Evolutionary conservation across 805 yeast genomes (phyloP), one percentile per base, ranked within the genome.

Genomic region (Candida alai): DNA sequence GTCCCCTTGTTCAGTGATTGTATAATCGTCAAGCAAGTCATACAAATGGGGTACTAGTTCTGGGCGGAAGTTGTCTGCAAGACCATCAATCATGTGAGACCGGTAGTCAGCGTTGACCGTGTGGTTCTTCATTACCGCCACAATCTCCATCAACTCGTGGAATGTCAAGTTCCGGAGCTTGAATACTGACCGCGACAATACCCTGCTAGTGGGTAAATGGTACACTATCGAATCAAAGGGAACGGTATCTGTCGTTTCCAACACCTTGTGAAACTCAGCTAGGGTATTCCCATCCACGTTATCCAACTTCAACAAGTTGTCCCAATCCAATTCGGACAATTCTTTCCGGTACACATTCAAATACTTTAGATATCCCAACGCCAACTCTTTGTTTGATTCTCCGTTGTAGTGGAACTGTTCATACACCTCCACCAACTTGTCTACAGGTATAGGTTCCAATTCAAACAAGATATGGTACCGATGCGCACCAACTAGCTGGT

Each of bases 1-100:
- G 59, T 89, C 97, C 7, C 97, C 97, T 49, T 85, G 83, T 18
- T 76, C 75, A 0, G 90, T 84, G 2, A 73, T 60, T 0, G 95
- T 76, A 52, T 88, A 87, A 47, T 89, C 96, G 41, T 81, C 80
- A 10, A 90, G 55, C 21, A 75, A 71, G 2, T 41, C 43, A 1
- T 70, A 27, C 19, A 56, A 18, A 10, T 30, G 28, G 4, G 45
- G 30, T 30, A 11, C 15, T 24, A 24, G 12, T 21, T 6, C 10
- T 8, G 17, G 9, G 4, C 8, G 20, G 13, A 35, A 22, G 8
- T 40, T 37, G 3, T 44, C 35, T 31, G 43, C 42, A 6, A 61
- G 44, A 16, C 54, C 44, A 10, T 46, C 45, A 4, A 62, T 49
- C 22, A 63, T 31, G 22, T 39, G 40, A 4, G 60, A 42, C 15